Evolutionary conservation across 83 land plant genomes (phyloP).

Genomic region (Picea abies): DNA sequence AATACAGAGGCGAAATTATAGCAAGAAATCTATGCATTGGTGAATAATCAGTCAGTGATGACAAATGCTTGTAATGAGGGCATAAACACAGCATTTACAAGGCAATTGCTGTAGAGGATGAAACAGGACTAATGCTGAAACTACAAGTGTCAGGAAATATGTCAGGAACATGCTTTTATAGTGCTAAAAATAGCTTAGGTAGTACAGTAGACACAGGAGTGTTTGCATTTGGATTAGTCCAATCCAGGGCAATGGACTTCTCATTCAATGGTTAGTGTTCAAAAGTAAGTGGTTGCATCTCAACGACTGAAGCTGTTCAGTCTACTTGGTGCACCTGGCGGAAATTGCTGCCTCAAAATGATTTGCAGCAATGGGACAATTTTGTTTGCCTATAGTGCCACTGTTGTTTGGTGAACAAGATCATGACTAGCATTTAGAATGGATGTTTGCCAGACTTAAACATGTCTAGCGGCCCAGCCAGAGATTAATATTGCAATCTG

Average conservation of each 20-base stretch:
- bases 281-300: neutral
- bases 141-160: neutral
- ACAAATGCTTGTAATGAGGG: neutral
- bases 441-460: neutral
- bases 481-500: neutral
- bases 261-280: neutral
- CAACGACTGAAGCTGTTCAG: neutral
- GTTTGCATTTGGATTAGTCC: neutral
- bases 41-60: neutral
- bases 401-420: neutral
- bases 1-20: neutral
- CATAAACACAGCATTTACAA: neutral
- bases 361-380: neutral
- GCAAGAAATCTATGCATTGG: neutral
- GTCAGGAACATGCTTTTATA: no score
- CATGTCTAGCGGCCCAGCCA: neutral
- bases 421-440: neutral
- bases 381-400: neutral
- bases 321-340: neutral
- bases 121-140: neutral
- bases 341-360: neutral
- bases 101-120: neutral
- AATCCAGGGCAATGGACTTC: neutral
- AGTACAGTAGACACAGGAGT: neutral
- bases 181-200: neutral